These are phyloP conservation scores for Phylloporus sp. DNA, from an alignment of 768 basidiomycete species.

Conservation along the genomic window DNA sequence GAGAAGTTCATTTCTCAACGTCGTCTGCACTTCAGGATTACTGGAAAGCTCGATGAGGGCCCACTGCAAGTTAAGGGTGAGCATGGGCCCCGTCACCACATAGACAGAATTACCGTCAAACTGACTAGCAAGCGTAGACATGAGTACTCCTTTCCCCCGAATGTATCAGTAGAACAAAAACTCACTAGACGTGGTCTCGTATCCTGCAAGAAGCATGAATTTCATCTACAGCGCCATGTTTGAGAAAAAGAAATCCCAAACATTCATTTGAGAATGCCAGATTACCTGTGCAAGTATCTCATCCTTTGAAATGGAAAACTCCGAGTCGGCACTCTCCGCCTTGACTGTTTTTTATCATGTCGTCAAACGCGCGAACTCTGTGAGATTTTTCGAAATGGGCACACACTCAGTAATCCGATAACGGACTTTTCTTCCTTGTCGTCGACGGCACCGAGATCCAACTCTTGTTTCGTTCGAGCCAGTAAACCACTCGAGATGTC, in stretches of 20 bases:
- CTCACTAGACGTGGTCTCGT: constrained; percentile 39
- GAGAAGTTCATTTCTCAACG: constrained; percentile 48
- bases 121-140: constrained; percentile 15
- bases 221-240: constrained; percentile 26
- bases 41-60: constrained; percentile 50
- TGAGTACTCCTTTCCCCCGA: not conserved
- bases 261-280: too few species aligned
- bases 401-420: constrained; percentile 35
- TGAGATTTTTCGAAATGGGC: too few species aligned
- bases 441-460: not conserved
- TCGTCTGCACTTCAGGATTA: constrained; percentile 40
- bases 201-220: constrained; percentile 36
- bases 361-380: not conserved
- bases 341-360: constrained; percentile 27
- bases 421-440: constrained; percentile 32
- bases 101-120: constrained; percentile 15
- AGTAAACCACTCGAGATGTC: too few species aligned
- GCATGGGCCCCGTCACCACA: not conserved
- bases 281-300: constrained; percentile 36
- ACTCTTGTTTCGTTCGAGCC: too few species aligned
- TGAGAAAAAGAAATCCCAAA: not conserved
- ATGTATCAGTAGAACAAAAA: not conserved
- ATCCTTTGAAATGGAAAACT: constrained; percentile 33
- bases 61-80: constrained; percentile 31
- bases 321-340: constrained; percentile 30